Evolutionary conservation across 345 rosid species (phyloP).

Genomic region (Angophora floribunda): DNA sequence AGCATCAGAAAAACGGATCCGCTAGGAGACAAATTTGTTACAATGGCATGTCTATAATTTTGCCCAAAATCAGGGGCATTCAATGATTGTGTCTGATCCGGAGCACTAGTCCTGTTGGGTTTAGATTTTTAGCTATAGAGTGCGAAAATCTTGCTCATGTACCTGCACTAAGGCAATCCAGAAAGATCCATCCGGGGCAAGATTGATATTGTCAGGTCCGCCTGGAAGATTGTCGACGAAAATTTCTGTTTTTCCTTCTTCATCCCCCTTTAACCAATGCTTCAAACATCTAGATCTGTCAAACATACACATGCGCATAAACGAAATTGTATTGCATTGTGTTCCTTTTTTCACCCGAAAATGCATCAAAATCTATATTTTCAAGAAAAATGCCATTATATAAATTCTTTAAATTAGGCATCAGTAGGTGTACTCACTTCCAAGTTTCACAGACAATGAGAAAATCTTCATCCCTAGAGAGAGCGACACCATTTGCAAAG

Average conservation of each 20-base stretch:
- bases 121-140: background rate
- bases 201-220: conserved; percentile 41
- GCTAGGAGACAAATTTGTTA: background rate
- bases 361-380: background rate
- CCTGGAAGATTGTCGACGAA: conserved; percentile 33
- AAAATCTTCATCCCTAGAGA: conserved; percentile 27
- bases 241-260: conserved; percentile 20
- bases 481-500: conserved; percentile 46
- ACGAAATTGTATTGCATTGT: background rate
- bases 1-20: background rate
- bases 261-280: conserved; percentile 32
- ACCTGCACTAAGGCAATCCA: conserved; percentile 37
- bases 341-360: background rate
- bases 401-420: background rate
- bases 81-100: background rate
- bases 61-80: background rate
- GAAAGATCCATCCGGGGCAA: conserved; percentile 49
- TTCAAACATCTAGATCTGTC: background rate
- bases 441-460: conserved; percentile 34
- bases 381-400: background rate
- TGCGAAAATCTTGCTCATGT: background rate
- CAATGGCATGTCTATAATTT: background rate
- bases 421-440: background rate
- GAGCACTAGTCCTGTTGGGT: background rate
- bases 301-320: background rate